Evolutionary conservation across 257 asterid species (phyloP), one percentile per base, ranked within the genome.

Genomic region (Gentiana dahurica): DNA sequence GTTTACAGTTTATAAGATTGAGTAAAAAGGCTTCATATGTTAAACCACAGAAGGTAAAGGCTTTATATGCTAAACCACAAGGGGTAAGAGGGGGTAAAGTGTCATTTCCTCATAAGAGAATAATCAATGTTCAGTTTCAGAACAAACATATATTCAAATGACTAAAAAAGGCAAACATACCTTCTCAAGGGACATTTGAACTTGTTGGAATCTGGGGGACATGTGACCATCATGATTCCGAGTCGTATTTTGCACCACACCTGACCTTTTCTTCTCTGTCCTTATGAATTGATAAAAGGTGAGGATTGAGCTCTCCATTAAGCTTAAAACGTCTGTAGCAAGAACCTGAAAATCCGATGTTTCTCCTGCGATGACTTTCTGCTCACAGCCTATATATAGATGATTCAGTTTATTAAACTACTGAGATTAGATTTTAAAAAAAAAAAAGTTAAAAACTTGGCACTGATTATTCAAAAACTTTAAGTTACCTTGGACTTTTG

Each of bases 181-280:
- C 89, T 91, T 91, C 65, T 79, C 95, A 37, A 87, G 84, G 47
- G 81, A 76, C 51, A 77, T 75, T 62, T 83, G 96, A 61, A 83
- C 62, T 79, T 79, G 98, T 60, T 83, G 90, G 72, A 80, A 78
- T 2, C 95, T 94, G 3, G 83, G 77, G n/a, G 71, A 72, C 76
- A 78, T 77, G 66, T 77, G 94, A 71, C 68, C 76, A 72, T 70
- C 76, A 72, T 83, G 95, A 55, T 65, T 67, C 61, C 79, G 88
- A 57, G 85, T 77, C 45, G 73, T 53, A 58, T 64, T 70, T 4
- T 81, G 84, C 36, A 63, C 77, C 11, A 75, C 74, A 34, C 84
- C 82, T 15, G 81, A 44, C 65, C 76, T 89, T 64, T 71, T 85
- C 84, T 81, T 91, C 74, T 91, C 97, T 79, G 54, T 75, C 77